Percentiles rank a stretch among this genome's conserved stretches.
These are phyloP conservation scores for Cordyceps farinosa DNA, from an alignment of 2,329 filamentous ascomycete genomes.

Conservation along the genomic window DNA sequence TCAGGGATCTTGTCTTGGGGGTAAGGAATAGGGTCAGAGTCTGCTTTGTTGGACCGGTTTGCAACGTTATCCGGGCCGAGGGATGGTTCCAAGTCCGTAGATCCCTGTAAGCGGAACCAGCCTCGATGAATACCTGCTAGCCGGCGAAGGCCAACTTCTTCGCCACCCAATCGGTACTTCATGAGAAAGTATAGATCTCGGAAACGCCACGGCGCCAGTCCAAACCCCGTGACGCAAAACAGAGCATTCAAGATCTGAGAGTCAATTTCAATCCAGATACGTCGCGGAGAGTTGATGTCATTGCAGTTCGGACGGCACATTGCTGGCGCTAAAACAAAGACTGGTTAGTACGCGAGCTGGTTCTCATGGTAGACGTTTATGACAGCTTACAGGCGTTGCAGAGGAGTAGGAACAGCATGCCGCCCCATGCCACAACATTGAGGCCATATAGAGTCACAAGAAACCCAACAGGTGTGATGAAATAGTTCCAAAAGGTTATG, in stretches of 20 bases:
- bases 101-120: slow-evolving; percentile 73
- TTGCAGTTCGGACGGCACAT: slow-evolving; percentile 72
- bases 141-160: slow-evolving; percentile 57
- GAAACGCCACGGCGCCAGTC: slow-evolving; percentile 75
- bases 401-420: slow-evolving; percentile 83
- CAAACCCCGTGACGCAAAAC: slow-evolving; percentile 78
- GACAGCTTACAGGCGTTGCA: slow-evolving; percentile 55
- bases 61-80: slow-evolving; percentile 53
- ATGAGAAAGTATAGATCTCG: slow-evolving; percentile 73
- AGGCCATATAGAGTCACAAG: slow-evolving; percentile 74
- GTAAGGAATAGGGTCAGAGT: slow-evolving; percentile 50
- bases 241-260: slow-evolving; percentile 67
- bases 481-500: slow-evolving; percentile 66
- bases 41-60: slow-evolving; percentile 37
- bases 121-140: slow-evolving; percentile 70
- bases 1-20: slow-evolving; percentile 62
- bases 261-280: slow-evolving; percentile 81
- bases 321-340: slow-evolving; percentile 45
- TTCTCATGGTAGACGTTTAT: background rate
- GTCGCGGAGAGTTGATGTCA: slow-evolving; percentile 70
- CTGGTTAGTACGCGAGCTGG: background rate
- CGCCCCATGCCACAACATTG: slow-evolving; percentile 84
- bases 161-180: slow-evolving; percentile 55
- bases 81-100: slow-evolving; percentile 52
- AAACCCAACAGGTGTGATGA: slow-evolving; percentile 71